These are phyloP conservation scores for Begonia fuchsioides DNA, from an alignment of 306 rosid genomes.

Conservation along the genomic window DNA sequence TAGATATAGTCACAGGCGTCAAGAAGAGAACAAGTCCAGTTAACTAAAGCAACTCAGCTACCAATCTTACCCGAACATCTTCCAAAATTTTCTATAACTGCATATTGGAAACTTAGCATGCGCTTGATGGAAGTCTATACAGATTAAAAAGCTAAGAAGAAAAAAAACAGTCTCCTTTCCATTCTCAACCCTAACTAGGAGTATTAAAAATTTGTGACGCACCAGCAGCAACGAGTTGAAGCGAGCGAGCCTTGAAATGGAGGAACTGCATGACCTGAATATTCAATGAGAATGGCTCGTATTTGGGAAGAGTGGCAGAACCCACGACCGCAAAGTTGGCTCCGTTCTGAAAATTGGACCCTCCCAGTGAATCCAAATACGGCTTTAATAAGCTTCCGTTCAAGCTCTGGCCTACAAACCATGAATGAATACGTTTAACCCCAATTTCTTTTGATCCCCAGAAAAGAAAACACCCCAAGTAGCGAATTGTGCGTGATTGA, in stretches of 20 bases:
- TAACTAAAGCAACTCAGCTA: no score
- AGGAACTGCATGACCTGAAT: conserved; percentile 76
- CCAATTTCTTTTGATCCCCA: neutral
- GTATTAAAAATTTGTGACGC: neutral
- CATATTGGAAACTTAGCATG: no score
- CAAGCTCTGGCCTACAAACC: conserved; percentile 75
- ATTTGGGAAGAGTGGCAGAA: conserved; percentile 69
- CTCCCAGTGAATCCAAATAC: conserved; percentile 60
- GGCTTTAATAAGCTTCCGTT: conserved; percentile 44
- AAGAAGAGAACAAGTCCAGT: no score
- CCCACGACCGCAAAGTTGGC: conserved; percentile 90
- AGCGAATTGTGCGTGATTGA: no score
- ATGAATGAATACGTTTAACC: neutral
- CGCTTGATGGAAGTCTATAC: no score
- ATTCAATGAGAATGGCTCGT: conserved; percentile 65
- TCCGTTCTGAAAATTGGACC: conserved; percentile 58
- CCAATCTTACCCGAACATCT: no score
- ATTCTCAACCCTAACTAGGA: no score
- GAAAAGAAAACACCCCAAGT: neutral
- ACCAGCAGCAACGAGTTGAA: conserved; percentile 54
- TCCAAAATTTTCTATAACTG: no score
- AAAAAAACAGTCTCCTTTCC: no score
- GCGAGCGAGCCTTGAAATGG: conserved; percentile 55
- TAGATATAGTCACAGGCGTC: no score
- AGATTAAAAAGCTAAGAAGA: no score